phyloP scores from a whole-genome alignment of 306 rosid genomes.

The Abrus pulchellus region DNA sequence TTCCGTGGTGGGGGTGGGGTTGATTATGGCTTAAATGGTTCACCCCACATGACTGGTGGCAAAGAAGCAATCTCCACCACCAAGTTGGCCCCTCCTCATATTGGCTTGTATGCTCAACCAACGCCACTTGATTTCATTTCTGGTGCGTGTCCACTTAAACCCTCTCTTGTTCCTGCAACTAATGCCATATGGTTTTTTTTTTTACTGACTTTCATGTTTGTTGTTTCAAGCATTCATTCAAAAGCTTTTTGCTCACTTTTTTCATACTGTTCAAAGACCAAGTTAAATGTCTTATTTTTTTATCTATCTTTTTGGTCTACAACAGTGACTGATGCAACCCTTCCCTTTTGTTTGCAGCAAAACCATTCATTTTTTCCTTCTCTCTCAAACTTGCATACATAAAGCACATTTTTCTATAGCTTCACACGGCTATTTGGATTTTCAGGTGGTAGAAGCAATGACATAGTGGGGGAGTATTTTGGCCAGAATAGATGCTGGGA shows the following conservation, averaged over 20 bases:
- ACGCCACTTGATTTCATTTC: constrained; percentile 65
- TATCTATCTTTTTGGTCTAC: neutral
- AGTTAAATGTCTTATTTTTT: constrained; percentile 17
- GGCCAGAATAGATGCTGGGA: constrained; percentile 56
- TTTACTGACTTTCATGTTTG: neutral
- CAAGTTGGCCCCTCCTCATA: constrained; percentile 45
- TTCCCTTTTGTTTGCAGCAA: neutral
- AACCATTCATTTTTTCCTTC: neutral
- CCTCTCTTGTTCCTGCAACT: neutral
- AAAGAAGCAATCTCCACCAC: constrained; percentile 56
- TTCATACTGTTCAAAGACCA: neutral
- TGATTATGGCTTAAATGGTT: constrained; percentile 54
- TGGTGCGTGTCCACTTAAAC: constrained; percentile 56
- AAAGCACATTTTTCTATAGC: neutral
- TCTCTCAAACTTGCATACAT: neutral
- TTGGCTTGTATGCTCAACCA: constrained; percentile 55
- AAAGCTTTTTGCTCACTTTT: neutral
- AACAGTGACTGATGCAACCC: constrained; percentile 31
- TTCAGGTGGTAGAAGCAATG: constrained; percentile 61
- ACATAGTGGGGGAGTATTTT: constrained; percentile 42
- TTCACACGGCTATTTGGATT: neutral
- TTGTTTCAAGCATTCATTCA: neutral
- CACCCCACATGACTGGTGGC: constrained; percentile 53
- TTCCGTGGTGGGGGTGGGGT: constrained; percentile 59
- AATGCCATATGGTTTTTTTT: neutral